Conservation (phyloP, 1,284 basidiomycete genomes). For the Trametes versicolor region DNA sequence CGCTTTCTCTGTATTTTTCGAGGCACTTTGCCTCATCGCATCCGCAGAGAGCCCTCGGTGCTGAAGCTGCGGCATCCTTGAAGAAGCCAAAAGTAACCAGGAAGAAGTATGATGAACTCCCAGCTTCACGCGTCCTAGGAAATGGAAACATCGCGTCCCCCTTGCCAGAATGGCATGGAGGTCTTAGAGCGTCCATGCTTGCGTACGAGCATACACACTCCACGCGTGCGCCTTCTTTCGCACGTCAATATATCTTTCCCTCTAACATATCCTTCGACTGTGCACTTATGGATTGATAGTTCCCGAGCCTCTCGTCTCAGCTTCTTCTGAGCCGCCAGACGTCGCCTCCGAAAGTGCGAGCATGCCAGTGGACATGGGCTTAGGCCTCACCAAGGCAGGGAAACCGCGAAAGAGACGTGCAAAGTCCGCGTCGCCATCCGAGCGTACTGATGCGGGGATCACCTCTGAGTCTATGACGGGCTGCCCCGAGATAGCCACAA, state of each 20-base stretch:
- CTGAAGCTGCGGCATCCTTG: not conserved
- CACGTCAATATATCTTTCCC: conserved; percentile 18
- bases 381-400: conserved; percentile 1
- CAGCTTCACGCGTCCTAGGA: conserved; percentile 51
- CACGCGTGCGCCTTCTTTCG: conserved; percentile 34
- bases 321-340: not conserved
- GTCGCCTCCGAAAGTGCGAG: not conserved
- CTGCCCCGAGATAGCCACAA: not conserved
- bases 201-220: conserved; percentile 21
- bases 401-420: conserved; percentile 26
- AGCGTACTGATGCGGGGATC: not conserved
- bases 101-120: conserved; percentile 67
- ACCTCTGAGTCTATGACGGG: not conserved
- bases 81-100: conserved; percentile 47
- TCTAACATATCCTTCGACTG: conserved; percentile 11
- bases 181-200: conserved; percentile 27
- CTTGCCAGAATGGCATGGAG: conserved; percentile 39
- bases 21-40: conserved; percentile 11
- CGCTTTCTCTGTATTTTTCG: conserved; percentile 7
- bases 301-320: not conserved
- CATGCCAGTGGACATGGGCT: not conserved
- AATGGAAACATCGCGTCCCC: conserved; percentile 49
- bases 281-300: conserved; percentile 3
- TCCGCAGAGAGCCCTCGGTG: conserved; percentile 2
- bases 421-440: not conserved